phyloP scores from a whole-genome alignment of 1,139 yeast genomes.

The Geotrichum citri-aurantii region DNA sequence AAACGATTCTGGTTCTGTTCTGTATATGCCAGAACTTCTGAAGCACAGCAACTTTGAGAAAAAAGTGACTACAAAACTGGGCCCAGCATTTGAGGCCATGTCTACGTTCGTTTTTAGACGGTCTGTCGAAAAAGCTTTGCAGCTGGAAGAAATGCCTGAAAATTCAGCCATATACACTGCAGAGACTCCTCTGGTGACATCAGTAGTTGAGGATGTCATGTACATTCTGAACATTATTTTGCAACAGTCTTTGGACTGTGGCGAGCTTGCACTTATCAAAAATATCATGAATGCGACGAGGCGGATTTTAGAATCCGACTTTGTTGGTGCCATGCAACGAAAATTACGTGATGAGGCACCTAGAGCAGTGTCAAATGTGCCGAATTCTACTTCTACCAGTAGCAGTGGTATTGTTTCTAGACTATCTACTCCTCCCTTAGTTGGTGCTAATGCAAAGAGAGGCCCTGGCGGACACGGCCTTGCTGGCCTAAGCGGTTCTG shows the following conservation, averaged over 20 bases:
- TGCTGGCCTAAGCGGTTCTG: conserved; percentile 30
- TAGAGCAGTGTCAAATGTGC: conserved; percentile 24
- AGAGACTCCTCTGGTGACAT: conserved; percentile 65
- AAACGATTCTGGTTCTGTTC: conserved; percentile 17
- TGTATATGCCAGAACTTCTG: conserved; percentile 40
- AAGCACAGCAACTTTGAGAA: conserved; percentile 54
- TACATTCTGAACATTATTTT: conserved; percentile 65
- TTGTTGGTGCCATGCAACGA: conserved; percentile 44
- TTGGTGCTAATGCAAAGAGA: conserved; percentile 3
- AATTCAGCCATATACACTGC: conserved; percentile 31
- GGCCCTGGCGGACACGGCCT: conserved; percentile 13
- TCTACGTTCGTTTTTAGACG: conserved; percentile 64
- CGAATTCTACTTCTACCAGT: conserved; percentile 21
- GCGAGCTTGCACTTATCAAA: conserved; percentile 51
- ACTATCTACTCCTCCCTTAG: conserved; percentile 21
- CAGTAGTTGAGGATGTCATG: conserved; percentile 81
- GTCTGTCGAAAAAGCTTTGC: conserved; percentile 76
- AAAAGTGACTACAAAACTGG: conserved; percentile 50
- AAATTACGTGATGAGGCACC: conserved; percentile 48
- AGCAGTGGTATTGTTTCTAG: conserved; percentile 18
- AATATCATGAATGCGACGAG: conserved; percentile 44
- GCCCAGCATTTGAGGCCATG: conserved; percentile 59
- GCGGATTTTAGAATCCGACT: conserved; percentile 45
- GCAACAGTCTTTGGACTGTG: conserved; percentile 55
- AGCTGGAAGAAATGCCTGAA: conserved; percentile 70